These are phyloP conservation scores for Puccinia hordei DNA, from an alignment of 1,284 basidiomycete genomes.

Conservation along the genomic window DNA sequence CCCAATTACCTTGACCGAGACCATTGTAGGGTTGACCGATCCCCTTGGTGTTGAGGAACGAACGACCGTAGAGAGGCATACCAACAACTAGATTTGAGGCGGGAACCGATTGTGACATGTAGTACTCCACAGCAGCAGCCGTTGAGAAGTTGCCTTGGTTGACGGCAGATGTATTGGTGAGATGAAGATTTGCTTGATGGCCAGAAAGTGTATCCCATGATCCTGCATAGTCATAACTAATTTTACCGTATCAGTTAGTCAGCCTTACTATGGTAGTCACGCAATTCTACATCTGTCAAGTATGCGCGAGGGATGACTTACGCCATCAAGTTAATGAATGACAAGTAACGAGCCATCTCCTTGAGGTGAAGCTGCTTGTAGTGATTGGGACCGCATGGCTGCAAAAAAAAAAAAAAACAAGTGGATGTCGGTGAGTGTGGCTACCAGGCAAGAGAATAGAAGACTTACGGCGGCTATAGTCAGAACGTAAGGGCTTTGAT, in stretches of 20 bases:
- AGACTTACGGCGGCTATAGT: conserved; percentile 46
- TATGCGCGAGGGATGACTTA: conserved; percentile 9
- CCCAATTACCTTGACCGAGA: conserved; percentile 48
- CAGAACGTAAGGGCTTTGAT: conserved; percentile 33
- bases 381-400: conserved; percentile 50
- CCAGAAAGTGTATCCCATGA: conserved; percentile 50
- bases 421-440: not conserved
- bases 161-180: conserved; percentile 11
- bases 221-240: conserved; percentile 51
- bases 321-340: conserved; percentile 51
- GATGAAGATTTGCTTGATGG: conserved; percentile 49
- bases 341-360: conserved; percentile 37
- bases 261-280: not conserved
- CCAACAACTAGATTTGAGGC: conserved; percentile 44
- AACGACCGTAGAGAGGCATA: conserved; percentile 51
- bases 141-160: conserved; percentile 51
- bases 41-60: conserved; percentile 48
- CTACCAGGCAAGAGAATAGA: not conserved
- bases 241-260: not conserved
- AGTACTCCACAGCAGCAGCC: conserved; percentile 39
- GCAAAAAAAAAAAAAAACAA: conserved; percentile 19
- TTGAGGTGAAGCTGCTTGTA: conserved; percentile 50
- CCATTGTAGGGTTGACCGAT: conserved; percentile 46
- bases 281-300: too few species aligned
- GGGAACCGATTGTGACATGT: conserved; percentile 41